phyloP scores from a whole-genome alignment of 78 protist species.

The Thecamonas trahens region DNA sequence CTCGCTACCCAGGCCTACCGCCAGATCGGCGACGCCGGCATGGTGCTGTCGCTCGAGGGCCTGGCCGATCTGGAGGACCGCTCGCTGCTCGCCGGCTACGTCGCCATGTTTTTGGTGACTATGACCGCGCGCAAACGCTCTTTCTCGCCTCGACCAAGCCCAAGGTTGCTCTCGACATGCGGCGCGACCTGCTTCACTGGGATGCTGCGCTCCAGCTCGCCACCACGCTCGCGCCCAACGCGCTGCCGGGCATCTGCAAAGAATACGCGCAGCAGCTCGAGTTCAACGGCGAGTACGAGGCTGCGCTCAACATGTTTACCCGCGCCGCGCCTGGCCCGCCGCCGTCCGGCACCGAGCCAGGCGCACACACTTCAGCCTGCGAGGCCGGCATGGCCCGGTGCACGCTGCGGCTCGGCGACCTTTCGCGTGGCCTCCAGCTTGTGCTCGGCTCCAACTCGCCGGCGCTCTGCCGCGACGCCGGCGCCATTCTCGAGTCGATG shows the following conservation, averaged over 20 bases:
- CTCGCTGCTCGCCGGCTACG: conserved; percentile 50
- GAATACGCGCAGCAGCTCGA: conserved; percentile 73
- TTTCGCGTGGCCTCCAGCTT: neutral
- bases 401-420: conserved; percentile 35
- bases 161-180: conserved; percentile 67
- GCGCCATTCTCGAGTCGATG: conserved; percentile 34
- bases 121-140: conserved; percentile 41
- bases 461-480: conserved; percentile 46
- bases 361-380: conserved; percentile 15
- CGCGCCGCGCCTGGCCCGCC: neutral
- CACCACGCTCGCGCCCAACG: conserved; percentile 32
- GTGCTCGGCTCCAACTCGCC: neutral
- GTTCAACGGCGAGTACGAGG: conserved; percentile 40
- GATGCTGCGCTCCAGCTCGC: conserved; percentile 70
- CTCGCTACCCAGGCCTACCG: conserved; percentile 46
- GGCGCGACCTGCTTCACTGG: conserved; percentile 63
- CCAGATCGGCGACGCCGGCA: conserved; percentile 31
- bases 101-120: conserved; percentile 37
- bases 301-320: conserved; percentile 17
- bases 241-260: conserved; percentile 30
- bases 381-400: conserved; percentile 43
- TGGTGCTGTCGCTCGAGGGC: conserved; percentile 47
- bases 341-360: conserved; percentile 1
- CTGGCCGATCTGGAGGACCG: conserved; percentile 38
- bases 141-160: conserved; percentile 37